Base-by-base conservation (phyloP, 768 basidiomycete species). In the Xanthoconium purpureum region DNA sequence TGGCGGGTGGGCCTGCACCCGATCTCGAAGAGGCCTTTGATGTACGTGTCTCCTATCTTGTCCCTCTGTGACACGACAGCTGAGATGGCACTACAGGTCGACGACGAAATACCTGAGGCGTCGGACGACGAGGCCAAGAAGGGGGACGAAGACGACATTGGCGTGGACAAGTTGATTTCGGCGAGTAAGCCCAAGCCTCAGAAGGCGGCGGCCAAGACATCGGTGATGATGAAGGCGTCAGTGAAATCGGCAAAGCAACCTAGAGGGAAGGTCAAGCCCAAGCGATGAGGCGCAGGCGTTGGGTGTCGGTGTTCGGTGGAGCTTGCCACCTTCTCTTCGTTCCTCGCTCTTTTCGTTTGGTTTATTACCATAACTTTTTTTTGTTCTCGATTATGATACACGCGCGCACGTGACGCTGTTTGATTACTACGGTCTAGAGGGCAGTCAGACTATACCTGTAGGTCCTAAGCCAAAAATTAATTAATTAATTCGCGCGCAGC, bases 1-100 rank as follows among this genome's bases (percentile, higher is more conserved):
- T 95, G 38, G 82, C 84, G 1, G 78, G 75, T 43, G 90, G 84
- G 5, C 82, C 89, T 6, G 83, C 83, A 11, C 94, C 96, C 0
- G 96, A 98, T 73, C 78, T 94, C 18, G 96, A 98, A 68, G 96
- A 98, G 49, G 94, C 87, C 0, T 89, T 87, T 60, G 93, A 91
- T 60, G 88, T 91, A 60, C 66, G 84, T 73, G 5, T 9, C 3
- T 11, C 15, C 42, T 30, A 33, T 30, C 15, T 6, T 36, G 20
- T 18, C 24, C 17, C 38, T 24, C 12, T 40, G 7, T 6, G 24
- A 11, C 14, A 3, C 9, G 9, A n/a, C 4, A 13, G 28, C 36
- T 65, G 33, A 59, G 36, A 24, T 47, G 45, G 46, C n/a, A 3
- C n/a, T 37, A 24, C 52, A 78, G 81, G 66, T 75, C 62, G 80